phyloP scores from a whole-genome alignment of 345 rosid genomes.

The Eucalyptus coolabah region DNA sequence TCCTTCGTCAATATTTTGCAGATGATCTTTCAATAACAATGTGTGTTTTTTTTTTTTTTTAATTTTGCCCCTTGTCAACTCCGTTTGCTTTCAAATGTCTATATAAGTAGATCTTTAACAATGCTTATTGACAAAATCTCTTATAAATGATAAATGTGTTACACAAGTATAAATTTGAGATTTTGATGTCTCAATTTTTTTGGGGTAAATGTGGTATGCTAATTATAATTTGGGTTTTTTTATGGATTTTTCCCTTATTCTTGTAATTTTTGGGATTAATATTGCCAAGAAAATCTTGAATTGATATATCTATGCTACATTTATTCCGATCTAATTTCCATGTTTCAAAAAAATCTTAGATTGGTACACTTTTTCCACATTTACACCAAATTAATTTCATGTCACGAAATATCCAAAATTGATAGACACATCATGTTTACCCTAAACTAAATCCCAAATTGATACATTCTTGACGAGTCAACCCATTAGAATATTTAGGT shows the following conservation, averaged over 20 bases:
- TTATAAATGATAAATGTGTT: fast-evolving
- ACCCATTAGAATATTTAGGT: no score
- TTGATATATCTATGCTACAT: not conserved
- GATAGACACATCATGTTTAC: not conserved
- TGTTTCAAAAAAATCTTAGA: not conserved
- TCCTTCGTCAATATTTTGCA: no score
- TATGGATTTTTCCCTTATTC: not conserved
- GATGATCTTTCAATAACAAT: no score
- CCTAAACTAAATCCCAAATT: not conserved
- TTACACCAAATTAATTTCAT: not conserved
- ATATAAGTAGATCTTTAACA: not conserved
- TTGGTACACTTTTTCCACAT: not conserved
- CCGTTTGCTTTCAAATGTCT: no score
- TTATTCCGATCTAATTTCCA: not conserved
- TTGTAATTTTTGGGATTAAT: not conserved
- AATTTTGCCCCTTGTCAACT: not conserved
- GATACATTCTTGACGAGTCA: not conserved
- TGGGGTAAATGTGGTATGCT: no score
- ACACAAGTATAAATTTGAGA: no score
- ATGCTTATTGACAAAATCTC: no score
- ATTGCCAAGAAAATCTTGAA: not conserved
- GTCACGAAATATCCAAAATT: not conserved
- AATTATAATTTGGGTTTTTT: not conserved
- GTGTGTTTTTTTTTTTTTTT: no score
- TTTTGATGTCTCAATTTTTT: no score